Conservation (phyloP, 441 rosid species). For the Pelargonium myrrhifolium region DNA sequence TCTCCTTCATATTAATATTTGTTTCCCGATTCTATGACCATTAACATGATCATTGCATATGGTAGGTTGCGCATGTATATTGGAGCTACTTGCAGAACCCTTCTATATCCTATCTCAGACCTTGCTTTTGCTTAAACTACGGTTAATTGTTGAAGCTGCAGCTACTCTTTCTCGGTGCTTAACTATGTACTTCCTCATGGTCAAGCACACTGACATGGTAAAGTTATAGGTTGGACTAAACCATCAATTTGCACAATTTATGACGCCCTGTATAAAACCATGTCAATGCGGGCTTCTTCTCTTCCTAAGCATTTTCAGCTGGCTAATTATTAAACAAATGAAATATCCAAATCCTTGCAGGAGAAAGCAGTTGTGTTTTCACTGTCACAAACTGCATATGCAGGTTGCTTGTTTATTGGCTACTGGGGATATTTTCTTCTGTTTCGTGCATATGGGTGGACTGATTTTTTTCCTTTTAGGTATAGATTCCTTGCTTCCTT, state of each 20-base stretch:
- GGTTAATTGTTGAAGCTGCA: conserved; percentile 69
- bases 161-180: conserved; percentile 76
- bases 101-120: conserved; percentile 81
- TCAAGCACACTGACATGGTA: conserved; percentile 57
- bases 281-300: not conserved
- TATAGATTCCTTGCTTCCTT: conserved; percentile 24
- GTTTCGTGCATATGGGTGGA: conserved; percentile 32
- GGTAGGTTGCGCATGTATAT: conserved; percentile 72
- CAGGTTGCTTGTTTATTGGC: conserved; percentile 62
- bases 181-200: conserved; percentile 61
- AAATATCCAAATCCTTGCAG: conserved; percentile 17
- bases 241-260: not conserved
- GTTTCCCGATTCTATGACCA: not conserved
- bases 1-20: not conserved
- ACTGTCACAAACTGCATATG: conserved; percentile 78
- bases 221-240: conserved; percentile 3
- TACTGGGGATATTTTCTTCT: conserved; percentile 84
- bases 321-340: not conserved
- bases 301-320: not conserved
- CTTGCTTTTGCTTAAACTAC: conserved; percentile 56
- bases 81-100: conserved; percentile 91
- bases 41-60: conserved; percentile 12
- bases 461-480: conserved; percentile 81
- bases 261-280: not conserved
- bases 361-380: conserved; percentile 65